Percentiles rank a stretch among this genome's conserved stretches.
phyloP scores from a whole-genome alignment of 805 yeast species.

The Yarrowia porcina region DNA sequence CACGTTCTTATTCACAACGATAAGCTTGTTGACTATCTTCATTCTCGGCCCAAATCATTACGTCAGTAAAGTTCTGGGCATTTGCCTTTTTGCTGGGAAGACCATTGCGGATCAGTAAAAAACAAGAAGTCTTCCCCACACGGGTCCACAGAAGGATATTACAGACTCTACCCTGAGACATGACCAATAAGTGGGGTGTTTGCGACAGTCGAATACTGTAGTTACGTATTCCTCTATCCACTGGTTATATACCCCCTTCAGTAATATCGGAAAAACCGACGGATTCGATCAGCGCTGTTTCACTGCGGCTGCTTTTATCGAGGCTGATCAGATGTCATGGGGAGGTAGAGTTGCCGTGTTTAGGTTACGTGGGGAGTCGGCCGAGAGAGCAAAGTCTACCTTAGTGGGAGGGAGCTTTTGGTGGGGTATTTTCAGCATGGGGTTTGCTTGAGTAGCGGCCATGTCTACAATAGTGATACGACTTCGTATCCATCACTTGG shows the following conservation, averaged over 20 bases:
- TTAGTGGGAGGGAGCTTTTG: too few relatives aligned
- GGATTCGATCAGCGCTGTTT: neutral
- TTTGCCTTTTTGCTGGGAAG: neutral
- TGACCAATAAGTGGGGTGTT: too few relatives aligned
- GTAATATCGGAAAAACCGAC: neutral
- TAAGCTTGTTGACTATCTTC: neutral
- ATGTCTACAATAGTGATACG: too few relatives aligned
- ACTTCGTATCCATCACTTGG: neutral
- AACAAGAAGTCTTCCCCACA: neutral
- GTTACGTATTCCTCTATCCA: too few relatives aligned
- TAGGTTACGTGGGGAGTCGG: slow-evolving; percentile 2
- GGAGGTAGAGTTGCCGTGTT: neutral
- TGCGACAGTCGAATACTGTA: too few relatives aligned
- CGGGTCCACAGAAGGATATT: neutral
- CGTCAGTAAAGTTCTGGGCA: neutral
- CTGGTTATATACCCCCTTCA: too few relatives aligned
- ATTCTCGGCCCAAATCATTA: neutral
- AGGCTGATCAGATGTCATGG: slow-evolving; percentile 8
- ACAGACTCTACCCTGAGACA: neutral
- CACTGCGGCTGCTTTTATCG: slow-evolving; percentile 2
- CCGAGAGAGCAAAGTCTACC: neutral
- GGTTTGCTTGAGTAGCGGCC: too few relatives aligned
- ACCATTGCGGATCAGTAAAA: neutral
- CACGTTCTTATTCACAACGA: neutral
- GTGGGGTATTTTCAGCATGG: too few relatives aligned